A percentile compares a stretch with the other conserved stretches of the same genome.
Evolutionary conservation across 1,284 basidiomycete species (phyloP).

Genomic region (Wolfiporia cocos): DNA sequence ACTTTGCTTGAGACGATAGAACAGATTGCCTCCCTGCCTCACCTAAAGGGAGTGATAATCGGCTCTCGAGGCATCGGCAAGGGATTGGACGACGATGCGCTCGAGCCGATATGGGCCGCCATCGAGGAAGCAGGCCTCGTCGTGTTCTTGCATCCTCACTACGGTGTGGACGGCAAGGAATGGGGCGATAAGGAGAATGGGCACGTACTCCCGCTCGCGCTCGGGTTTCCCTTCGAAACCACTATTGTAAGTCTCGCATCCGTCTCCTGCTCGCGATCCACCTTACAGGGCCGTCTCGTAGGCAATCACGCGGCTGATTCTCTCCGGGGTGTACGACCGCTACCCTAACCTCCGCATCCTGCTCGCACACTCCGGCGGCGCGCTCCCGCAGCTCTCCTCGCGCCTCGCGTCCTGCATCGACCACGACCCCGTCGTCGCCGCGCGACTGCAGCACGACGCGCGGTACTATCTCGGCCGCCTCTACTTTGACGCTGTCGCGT

Average conservation of each 20-base stretch:
- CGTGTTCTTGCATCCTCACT: conserved; percentile 80
- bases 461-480: conserved; percentile 76
- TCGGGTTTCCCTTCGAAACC: conserved; percentile 88
- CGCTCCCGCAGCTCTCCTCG: conserved; percentile 75
- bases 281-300: conserved; percentile 20
- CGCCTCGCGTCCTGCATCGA: conserved; percentile 78
- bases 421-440: conserved; percentile 75
- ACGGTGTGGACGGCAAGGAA: conserved; percentile 59
- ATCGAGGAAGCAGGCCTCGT: conserved; percentile 63
- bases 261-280: conserved; percentile 4
- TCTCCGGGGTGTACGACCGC: conserved; percentile 75
- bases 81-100: conserved; percentile 70
- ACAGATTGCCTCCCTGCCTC: conserved; percentile 58
- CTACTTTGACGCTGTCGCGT: conserved; percentile 79
- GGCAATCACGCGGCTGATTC: conserved; percentile 76
- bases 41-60: conserved; percentile 77
- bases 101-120: conserved; percentile 76
- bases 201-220: conserved; percentile 78
- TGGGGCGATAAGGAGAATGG: conserved; percentile 78
- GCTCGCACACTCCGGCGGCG: conserved; percentile 82
- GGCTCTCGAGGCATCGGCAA: conserved; percentile 74
- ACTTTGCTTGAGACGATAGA: conserved; percentile 57
- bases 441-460: conserved; percentile 74
- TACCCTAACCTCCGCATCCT: conserved; percentile 69
- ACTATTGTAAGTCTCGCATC: conserved; percentile 57